Conservation (phyloP, 805 yeast genomes). For the Hanseniaspora osmophila region DNA sequence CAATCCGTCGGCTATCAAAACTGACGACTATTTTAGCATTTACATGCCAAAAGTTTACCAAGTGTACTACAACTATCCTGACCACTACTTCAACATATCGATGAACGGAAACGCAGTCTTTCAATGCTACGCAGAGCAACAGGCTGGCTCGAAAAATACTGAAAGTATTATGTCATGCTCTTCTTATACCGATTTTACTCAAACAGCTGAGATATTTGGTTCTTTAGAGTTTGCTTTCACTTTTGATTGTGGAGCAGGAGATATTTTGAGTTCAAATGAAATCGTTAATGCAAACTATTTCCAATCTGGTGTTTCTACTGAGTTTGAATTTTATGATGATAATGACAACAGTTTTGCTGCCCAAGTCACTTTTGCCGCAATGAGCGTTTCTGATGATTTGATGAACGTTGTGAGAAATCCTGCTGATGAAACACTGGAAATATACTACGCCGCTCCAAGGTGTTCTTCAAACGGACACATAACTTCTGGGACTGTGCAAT, state of each 20-base stretch:
- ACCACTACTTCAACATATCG: background rate
- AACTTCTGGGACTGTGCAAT: background rate
- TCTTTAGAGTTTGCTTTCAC: background rate
- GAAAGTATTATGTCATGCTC: background rate
- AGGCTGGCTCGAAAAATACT: background rate
- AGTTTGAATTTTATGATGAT: background rate
- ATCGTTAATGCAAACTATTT: background rate
- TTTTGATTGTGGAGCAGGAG: background rate
- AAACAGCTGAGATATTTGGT: background rate
- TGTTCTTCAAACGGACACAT: background rate
- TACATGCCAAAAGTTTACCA: background rate
- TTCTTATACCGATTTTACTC: background rate
- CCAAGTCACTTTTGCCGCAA: background rate
- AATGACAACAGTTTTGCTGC: background rate
- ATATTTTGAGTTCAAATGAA: background rate
- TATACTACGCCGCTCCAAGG: background rate
- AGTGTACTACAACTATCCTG: background rate
- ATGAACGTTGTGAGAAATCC: background rate
- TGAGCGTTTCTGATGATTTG: background rate
- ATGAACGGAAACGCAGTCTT: background rate
- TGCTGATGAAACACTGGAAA: background rate
- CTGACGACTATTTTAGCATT: background rate
- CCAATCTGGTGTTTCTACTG: background rate
- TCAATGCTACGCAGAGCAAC: background rate
- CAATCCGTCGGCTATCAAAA: background rate